Evolutionary conservation across 148 eudicot species (phyloP).

Genomic region (Limonium bicolor): DNA sequence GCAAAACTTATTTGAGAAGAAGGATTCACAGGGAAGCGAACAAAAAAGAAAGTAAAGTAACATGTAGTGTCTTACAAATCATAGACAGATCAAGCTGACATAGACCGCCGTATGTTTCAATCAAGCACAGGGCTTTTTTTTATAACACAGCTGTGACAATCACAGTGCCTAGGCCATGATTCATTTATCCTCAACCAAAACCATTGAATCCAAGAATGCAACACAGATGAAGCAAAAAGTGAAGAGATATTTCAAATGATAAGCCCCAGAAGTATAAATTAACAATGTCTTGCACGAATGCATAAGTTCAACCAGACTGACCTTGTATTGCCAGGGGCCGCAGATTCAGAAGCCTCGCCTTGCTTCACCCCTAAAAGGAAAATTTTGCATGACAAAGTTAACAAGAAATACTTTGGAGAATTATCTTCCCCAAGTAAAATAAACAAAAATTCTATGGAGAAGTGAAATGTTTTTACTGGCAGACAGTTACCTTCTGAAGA

Average conservation of each 20-base stretch:
- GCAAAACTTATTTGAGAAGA: no score
- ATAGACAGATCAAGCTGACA: no score
- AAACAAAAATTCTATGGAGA: background rate
- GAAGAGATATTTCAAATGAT: background rate
- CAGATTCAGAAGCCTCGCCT: constrained; percentile 26
- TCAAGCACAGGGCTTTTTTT: no score
- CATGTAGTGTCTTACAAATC: no score
- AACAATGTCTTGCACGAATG: background rate
- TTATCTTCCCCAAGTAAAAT: background rate
- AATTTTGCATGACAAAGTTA: background rate
- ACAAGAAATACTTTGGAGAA: background rate
- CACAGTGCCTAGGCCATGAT: no score
- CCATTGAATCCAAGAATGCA: no score
- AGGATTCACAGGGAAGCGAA: no score
- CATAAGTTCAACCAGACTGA: background rate
- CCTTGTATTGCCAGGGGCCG: constrained; percentile 26
- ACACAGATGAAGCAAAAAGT: no score
- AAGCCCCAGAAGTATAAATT: background rate
- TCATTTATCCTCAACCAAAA: no score
- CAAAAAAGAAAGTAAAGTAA: no score
- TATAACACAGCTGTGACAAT: no score
- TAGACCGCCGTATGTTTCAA: no score
- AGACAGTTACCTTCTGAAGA: constrained; percentile 45
- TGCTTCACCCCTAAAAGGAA: constrained; percentile 17
- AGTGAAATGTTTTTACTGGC: background rate